Percentiles rank a stretch among this genome's conserved stretches.
These are phyloP conservation scores for Xenosphaeropsis pyriputrescens DNA, from an alignment of 2,329 filamentous ascomycete genomes.

Conservation along the genomic window DNA sequence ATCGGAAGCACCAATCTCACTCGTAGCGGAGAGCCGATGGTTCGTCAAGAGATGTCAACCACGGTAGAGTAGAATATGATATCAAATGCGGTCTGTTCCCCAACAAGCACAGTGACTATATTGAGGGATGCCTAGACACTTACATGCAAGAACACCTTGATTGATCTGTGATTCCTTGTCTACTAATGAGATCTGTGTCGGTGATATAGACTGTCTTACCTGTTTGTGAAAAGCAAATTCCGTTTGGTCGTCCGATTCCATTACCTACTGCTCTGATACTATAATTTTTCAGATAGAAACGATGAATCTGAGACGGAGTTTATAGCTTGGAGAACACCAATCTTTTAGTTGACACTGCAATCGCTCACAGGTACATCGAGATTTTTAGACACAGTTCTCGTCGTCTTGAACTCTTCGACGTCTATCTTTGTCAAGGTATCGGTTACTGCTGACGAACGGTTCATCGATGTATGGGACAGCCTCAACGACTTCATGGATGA, in stretches of 20 bases:
- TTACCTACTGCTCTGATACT: constrained; percentile 40
- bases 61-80: constrained; percentile 3
- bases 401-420: constrained; percentile 18
- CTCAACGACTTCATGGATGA: constrained; percentile 39
- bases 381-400: constrained; percentile 23
- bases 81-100: constrained; percentile 9
- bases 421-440: constrained; percentile 1
- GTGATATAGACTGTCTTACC: constrained; percentile 37
- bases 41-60: constrained; percentile 10
- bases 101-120: not conserved
- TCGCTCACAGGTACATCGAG: constrained; percentile 6
- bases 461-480: constrained; percentile 17
- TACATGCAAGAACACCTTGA: constrained; percentile 5
- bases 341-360: constrained; percentile 9
- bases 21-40: constrained; percentile 35
- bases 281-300: constrained; percentile 32
- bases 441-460: constrained; percentile 9
- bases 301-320: constrained; percentile 42
- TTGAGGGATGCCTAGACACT: constrained; percentile 18
- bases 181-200: constrained; percentile 31
- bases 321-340: constrained; percentile 24
- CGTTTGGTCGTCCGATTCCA: constrained; percentile 39
- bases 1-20: constrained; percentile 38
- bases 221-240: constrained; percentile 39
- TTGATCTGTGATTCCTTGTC: constrained; percentile 7